Conservation (phyloP, 345 rosid species). For the Rhodamnia rubescens region DNA sequence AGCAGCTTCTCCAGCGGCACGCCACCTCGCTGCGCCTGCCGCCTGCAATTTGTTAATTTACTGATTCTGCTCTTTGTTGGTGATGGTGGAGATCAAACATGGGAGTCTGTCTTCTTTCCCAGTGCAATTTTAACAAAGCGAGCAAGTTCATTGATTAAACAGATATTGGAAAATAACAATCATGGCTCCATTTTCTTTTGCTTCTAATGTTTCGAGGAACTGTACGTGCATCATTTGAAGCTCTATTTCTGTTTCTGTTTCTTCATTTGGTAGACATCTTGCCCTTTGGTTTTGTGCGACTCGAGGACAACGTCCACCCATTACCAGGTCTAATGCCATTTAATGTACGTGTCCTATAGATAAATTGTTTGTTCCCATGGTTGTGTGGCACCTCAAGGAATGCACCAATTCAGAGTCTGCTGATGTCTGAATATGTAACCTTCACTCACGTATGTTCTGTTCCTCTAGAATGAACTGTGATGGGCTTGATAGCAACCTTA, state of each 20-base stretch:
- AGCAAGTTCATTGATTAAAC: not conserved
- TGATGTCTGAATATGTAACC: not conserved
- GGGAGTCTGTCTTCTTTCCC: not conserved
- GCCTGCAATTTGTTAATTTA: not conserved
- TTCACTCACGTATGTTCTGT: not conserved
- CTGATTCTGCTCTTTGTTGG: not conserved
- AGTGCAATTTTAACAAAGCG: not conserved
- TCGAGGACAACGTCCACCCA: not conserved
- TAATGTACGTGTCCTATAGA: not conserved
- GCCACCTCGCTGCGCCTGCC: too few relatives aligned
- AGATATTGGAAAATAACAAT: not conserved
- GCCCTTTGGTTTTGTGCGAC: not conserved
- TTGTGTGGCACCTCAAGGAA: not conserved
- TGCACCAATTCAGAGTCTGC: not conserved
- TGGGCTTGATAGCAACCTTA: not conserved
- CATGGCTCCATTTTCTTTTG: not conserved
- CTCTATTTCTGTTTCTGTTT: not conserved
- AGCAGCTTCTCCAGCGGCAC: too few relatives aligned
- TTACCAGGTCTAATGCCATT: not conserved
- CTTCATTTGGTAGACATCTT: not conserved
- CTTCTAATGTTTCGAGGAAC: not conserved
- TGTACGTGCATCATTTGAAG: not conserved
- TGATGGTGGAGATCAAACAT: not conserved
- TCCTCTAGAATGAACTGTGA: not conserved
- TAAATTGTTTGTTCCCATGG: not conserved